Base-by-base conservation (phyloP, 768 basidiomycete species). In the Tulasnella sp. region DNA sequence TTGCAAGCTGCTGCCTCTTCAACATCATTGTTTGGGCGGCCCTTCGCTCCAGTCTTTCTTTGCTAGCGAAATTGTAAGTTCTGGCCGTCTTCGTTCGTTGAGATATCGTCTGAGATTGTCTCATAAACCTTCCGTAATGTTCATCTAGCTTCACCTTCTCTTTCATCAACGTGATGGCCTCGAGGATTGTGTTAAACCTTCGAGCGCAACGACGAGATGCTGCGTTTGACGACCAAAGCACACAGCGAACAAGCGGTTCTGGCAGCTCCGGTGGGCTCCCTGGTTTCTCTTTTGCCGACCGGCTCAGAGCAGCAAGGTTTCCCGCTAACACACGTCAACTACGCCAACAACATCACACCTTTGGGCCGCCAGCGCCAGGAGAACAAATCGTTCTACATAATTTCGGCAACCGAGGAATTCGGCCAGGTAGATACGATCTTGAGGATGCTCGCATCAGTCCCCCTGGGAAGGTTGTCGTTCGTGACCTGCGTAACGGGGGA, bases 21-120 rank as follows among this genome's bases (percentile, higher is more conserved):
- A 59, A 59, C 26, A 51, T 59, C 58, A n/a, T 41, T 32, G 21
- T 47, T 13, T 59, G 58, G 58, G 44, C 55, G 17, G 43, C 55
- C 5, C 24, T 45, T 13, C 54, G 41, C n/a, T 41, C 1, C 23
- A 19, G 2, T 26, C 4, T 27, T 5, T 2, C 13, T 42, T 24
- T 44, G 10, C 24, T 24, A 34, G 30, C 41, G 23, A 8, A 48
- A n/a, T 44, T 21, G 54, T n/a, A 41, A 13, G 3, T 41, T 38
- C 19, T 42, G 10, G 7, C 43, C 3, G 2, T 45, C 55, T 26
- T n/a, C 11, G 24, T 47, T 7, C n/a, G 47, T n/a, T 48, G 5
- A n/a, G 7, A 21, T 48, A n/a, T 48, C 34, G 5, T 15, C 15
- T 38, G 34, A 38, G 15, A 38, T 15, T 38, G 34, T n/a, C n/a